phyloP scores from a whole-genome alignment of 371 early-diverging fungal species.

The Dichotomocladium elegans region DNA sequence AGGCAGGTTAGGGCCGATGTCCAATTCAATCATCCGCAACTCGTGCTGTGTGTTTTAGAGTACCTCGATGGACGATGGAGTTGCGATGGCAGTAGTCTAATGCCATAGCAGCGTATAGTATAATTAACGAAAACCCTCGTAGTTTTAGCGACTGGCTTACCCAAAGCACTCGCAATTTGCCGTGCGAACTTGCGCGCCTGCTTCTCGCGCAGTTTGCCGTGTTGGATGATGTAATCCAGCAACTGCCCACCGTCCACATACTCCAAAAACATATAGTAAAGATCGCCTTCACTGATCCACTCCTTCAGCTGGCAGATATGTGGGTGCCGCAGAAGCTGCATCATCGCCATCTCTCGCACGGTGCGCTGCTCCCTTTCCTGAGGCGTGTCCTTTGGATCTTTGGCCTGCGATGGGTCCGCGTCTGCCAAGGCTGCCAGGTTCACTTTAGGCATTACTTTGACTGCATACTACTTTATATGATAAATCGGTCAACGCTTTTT shows the following conservation, averaged over 20 bases:
- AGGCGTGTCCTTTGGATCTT: constrained; percentile 46
- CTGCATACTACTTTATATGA: too few species aligned
- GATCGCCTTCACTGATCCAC: constrained; percentile 62
- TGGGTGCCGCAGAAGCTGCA: constrained; percentile 79
- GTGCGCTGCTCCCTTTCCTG: constrained; percentile 67
- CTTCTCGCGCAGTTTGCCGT: constrained; percentile 61
- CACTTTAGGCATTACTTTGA: constrained; percentile 46
- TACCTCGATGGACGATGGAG: constrained; percentile 66
- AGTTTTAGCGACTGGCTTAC: constrained; percentile 11
- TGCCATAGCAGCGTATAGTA: neutral
- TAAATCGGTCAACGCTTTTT: too few species aligned
- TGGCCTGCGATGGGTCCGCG: constrained; percentile 2
- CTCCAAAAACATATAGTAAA: constrained; percentile 88
- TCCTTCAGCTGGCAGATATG: constrained; percentile 68
- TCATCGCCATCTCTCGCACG: constrained; percentile 75
- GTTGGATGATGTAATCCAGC: constrained; percentile 72
- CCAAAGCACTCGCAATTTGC: constrained; percentile 76
- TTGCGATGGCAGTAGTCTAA: constrained; percentile 58
- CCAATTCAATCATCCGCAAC: neutral
- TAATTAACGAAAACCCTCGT: neutral
- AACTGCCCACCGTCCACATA: constrained; percentile 73
- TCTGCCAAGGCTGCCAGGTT: constrained; percentile 15
- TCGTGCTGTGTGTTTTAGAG: constrained; percentile 9
- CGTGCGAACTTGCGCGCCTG: constrained; percentile 73
- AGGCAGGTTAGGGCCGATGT: constrained; percentile 45